Base-by-base conservation (phyloP, 805 yeast genomes). In the Candida adriatica region DNA sequence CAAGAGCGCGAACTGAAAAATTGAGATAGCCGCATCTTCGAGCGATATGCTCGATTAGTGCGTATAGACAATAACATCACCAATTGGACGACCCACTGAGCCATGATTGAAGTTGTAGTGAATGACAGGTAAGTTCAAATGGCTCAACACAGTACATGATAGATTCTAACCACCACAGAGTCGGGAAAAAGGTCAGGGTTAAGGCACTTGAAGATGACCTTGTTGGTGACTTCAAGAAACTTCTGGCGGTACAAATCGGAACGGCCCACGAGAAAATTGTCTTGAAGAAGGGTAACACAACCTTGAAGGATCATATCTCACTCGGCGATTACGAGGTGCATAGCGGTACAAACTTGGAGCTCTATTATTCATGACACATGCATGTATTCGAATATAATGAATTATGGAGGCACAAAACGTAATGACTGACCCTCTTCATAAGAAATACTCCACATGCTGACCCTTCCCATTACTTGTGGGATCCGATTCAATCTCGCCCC, bases 241-340 rank as follows among this genome's bases (percentile, higher is more conserved):
- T 90, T 2, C 56, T 92, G 8, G 79, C 88, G 1, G 61, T 86
- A 8, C 97, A 90, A 55, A 71, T 84, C 13, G 96, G 96, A 1
- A 78, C 78, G 2, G 61, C 73, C 13, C 82, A 76, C 14, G 75
- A 75, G 42, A 64, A 58, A 42, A 56, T 79, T 35, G 73, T 82
- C 1, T 64, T 90, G 41, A 88, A 86, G 55, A 88, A 85, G 51
- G 96, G 96, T 2, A 79, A 86, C 48, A 79, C 75, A 43, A 73
- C 83, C 0, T 76, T 74, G 55, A 92, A 92, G 52, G 92, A 90
- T 49, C 96, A 88, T 53, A 90, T 90, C 34, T 69, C 88, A 1
- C 63, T 90, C 27, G 95, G 81, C n/a, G 98, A 90, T 56, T 90
- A 92, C 52, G 98, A 90, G 55, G 76, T 90, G 13, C 95, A 87